Evolutionary conservation across 805 yeast species (phyloP).

Genomic region (Priceomyces fermenticarens): DNA sequence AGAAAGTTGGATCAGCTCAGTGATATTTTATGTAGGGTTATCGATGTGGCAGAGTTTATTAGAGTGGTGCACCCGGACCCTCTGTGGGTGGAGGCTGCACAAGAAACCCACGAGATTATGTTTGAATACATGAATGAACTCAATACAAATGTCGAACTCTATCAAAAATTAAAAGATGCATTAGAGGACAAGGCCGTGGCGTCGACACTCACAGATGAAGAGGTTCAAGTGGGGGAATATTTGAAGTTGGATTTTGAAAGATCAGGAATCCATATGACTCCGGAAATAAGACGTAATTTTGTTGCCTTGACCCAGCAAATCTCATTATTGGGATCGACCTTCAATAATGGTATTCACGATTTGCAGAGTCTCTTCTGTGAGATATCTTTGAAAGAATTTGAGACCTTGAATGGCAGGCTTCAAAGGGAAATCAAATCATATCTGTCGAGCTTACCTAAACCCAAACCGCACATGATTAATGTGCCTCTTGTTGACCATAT

Average conservation of each 20-base stretch:
- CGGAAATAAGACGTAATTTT: slow-evolving; percentile 61
- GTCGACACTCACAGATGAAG: slow-evolving; percentile 60
- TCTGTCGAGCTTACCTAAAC: slow-evolving; percentile 22
- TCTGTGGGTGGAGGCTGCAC: slow-evolving; percentile 74
- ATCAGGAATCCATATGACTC: slow-evolving; percentile 82
- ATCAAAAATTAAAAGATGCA: slow-evolving; percentile 54
- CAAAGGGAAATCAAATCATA: slow-evolving; percentile 22
- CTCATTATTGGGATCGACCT: slow-evolving; percentile 76
- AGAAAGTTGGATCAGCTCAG: slow-evolving; percentile 76
- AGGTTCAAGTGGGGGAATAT: slow-evolving; percentile 75
- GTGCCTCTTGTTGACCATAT: slow-evolving; percentile 52
- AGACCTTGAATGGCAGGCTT: slow-evolving; percentile 18
- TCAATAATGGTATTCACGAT: slow-evolving; percentile 48
- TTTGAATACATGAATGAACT: slow-evolving; percentile 91
- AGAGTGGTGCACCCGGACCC: slow-evolving; percentile 82
- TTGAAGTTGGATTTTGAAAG: slow-evolving; percentile 82
- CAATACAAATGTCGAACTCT: slow-evolving; percentile 78
- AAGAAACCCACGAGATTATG: slow-evolving; percentile 80
- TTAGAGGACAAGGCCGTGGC: slow-evolving; percentile 37
- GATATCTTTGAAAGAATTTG: slow-evolving; percentile 28
- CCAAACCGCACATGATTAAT: slow-evolving; percentile 9
- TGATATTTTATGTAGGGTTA: slow-evolving; percentile 86
- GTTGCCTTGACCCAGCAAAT: slow-evolving; percentile 78
- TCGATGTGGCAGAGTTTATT: slow-evolving; percentile 90
- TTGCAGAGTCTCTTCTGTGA: slow-evolving; percentile 36